These are phyloP conservation scores for Lachancea fermentati DNA, from an alignment of 805 yeast genomes.

Conservation along the genomic window DNA sequence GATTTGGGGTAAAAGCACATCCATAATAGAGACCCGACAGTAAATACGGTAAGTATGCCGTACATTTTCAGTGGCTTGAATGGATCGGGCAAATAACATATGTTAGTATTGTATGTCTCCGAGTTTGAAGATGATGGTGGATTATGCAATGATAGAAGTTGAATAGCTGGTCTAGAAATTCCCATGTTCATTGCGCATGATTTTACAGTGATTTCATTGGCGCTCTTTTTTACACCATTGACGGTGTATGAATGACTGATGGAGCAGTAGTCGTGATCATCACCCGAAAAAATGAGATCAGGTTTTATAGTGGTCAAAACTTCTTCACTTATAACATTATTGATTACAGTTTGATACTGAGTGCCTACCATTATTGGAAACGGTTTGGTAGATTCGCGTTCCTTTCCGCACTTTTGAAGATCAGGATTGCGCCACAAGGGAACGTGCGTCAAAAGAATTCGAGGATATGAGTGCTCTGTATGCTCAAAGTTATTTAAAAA, in stretches of 20 bases:
- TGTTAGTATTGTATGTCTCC: constrained; percentile 37
- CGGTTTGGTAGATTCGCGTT: constrained; percentile 58
- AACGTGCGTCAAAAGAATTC: constrained; percentile 77
- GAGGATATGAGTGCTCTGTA: constrained; percentile 40
- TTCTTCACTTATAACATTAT: constrained; percentile 49
- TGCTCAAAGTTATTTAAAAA: constrained; percentile 43
- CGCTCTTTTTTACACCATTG: constrained; percentile 23
- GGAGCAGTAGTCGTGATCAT: constrained; percentile 95
- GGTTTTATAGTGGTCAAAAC: constrained; percentile 62
- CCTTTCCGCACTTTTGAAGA: constrained; percentile 63
- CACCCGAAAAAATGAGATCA: constrained; percentile 74
- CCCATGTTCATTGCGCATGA: constrained; percentile 94
- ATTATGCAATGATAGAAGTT: constrained; percentile 62
- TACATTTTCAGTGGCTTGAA: constrained; percentile 39
- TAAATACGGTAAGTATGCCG: constrained; percentile 19
- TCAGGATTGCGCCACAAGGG: constrained; percentile 73
- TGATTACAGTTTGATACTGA: constrained; percentile 89
- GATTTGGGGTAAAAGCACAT: constrained; percentile 27
- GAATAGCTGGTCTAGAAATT: constrained; percentile 77
- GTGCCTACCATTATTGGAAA: constrained; percentile 72
- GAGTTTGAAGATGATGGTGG: constrained; percentile 28
- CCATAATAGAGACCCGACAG: constrained; percentile 16
- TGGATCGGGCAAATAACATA: constrained; percentile 57
- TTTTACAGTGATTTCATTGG: constrained; percentile 82
- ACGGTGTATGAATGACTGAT: constrained; percentile 44